Base-by-base conservation (phyloP, 768 basidiomycete species). In the Suillus americanus region DNA sequence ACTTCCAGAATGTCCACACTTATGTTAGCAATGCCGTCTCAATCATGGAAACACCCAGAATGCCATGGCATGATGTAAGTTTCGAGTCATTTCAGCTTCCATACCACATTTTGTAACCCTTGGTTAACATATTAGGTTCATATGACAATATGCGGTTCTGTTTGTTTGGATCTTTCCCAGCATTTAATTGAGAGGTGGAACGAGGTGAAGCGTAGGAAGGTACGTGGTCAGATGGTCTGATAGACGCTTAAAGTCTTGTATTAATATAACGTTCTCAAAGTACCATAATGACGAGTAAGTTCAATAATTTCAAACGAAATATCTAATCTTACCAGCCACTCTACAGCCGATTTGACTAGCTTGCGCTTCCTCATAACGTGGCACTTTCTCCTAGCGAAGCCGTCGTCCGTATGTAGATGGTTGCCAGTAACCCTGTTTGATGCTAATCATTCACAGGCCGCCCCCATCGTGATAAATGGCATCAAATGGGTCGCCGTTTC, bases 11-110 rank as follows among this genome's bases (percentile, higher is more conserved):
- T 12, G 97, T 98, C 1, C 81, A 85, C 63, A 83, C 93, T 66
- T 94, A 88, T 72, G 85, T 87, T 28, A 89, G 86, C 71, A 92
- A 90, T 65, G 81, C 82, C 0, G 73, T 94, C 18, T 89, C 87
- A 38, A 83, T 87, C 55, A 72, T 88, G 53, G 91, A 94, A 67
- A 87, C 80, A 18, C 80, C 86, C 1, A 81, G 92, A 66, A 94
- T 95, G 94, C 94, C 96, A 1, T 98, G 96, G 96, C 96, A 98
- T 72, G 96, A 98, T 78, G 94, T 93, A 62, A 64, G 90, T 78
- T 48, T 61, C 33, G 61, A 48, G 61, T 25, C 25, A 46, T 41
- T 54, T 33, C 33, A 20, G 41, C 38, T 5, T 25, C 54, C 28
- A n/a, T 35, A 37, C 61, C 20, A 8, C 30, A 33, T 28, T 48